These are phyloP conservation scores for Podosphaera leucotricha DNA, from an alignment of 2,329 filamentous ascomycete genomes.

Conservation along the genomic window DNA sequence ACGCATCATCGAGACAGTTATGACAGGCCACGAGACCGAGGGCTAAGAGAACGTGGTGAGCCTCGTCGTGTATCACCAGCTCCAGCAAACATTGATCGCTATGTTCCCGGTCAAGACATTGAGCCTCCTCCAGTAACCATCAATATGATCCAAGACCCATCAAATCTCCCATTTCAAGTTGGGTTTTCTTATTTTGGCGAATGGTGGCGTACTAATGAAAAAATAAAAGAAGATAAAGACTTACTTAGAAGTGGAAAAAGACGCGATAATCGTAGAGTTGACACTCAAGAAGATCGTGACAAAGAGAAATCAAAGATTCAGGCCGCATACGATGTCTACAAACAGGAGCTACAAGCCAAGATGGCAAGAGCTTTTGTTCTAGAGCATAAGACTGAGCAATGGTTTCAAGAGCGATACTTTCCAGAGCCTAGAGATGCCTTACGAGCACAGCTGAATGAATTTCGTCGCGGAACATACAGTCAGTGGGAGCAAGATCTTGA, in stretches of 20 bases:
- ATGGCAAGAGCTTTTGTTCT: slow-evolving; percentile 81
- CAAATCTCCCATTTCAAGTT: slow-evolving; percentile 53
- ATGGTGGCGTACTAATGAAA: slow-evolving; percentile 67
- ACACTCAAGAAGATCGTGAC: slow-evolving; percentile 49
- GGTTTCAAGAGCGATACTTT: slow-evolving; percentile 91
- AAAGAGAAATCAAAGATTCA: slow-evolving; percentile 63
- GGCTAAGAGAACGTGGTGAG: slow-evolving; percentile 24
- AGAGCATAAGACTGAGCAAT: slow-evolving; percentile 85
- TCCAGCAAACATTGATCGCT: slow-evolving; percentile 57
- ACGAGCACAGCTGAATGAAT: slow-evolving; percentile 52
- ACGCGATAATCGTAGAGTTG: slow-evolving; percentile 37
- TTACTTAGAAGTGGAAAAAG: slow-evolving; percentile 44
- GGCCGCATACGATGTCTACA: slow-evolving; percentile 40
- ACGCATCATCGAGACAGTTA: slow-evolving; percentile 43
- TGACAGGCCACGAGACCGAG: slow-evolving; percentile 16
- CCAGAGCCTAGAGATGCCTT: slow-evolving; percentile 58
- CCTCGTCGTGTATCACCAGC: slow-evolving; percentile 33
- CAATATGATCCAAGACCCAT: slow-evolving; percentile 50
- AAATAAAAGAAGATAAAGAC: slow-evolving; percentile 63
- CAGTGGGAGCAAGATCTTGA: slow-evolving; percentile 83
- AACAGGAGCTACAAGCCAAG: slow-evolving; percentile 44
- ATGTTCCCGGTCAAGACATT: slow-evolving; percentile 51
- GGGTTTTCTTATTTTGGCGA: slow-evolving; percentile 71
- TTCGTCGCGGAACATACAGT: slow-evolving; percentile 52
- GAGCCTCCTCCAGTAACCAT: slow-evolving; percentile 24